Evolutionary conservation across 2,329 filamentous ascomycete genomes (phyloP).

Genomic region (Aspergillus glaucus): DNA sequence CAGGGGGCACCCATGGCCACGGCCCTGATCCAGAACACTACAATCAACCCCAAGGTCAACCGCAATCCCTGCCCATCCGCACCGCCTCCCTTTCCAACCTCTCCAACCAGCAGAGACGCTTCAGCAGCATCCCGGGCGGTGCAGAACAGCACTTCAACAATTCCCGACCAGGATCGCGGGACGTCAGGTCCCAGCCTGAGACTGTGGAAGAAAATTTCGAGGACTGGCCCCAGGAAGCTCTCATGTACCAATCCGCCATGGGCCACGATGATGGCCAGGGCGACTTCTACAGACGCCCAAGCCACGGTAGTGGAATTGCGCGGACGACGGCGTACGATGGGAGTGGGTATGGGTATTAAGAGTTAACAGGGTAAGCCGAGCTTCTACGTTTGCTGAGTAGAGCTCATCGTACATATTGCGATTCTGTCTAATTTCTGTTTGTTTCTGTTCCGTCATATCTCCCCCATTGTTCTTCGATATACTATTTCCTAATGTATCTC

Average conservation of each 20-base stretch:
- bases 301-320: slow-evolving; percentile 16
- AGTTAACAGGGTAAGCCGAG: too few species aligned
- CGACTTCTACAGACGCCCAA: slow-evolving; percentile 13
- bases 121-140: slow-evolving; percentile 12
- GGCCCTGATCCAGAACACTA: slow-evolving; percentile 9
- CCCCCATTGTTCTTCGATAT: not conserved
- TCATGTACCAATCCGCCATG: slow-evolving; percentile 32
- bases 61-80: slow-evolving; percentile 5
- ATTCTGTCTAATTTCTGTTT: not conserved
- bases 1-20: slow-evolving; percentile 3
- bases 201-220: slow-evolving; percentile 21
- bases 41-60: slow-evolving; percentile 8
- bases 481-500: not conserved
- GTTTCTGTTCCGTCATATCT: not conserved
- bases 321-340: slow-evolving; percentile 23
- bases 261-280: slow-evolving; percentile 15
- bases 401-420: not conserved
- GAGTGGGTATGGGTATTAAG: slow-evolving; percentile 14
- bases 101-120: slow-evolving; percentile 16
- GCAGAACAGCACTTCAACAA: slow-evolving; percentile 7
- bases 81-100: slow-evolving; percentile 20
- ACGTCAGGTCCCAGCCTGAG: slow-evolving; percentile 10
- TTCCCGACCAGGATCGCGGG: slow-evolving; percentile 8
- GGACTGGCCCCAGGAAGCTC: slow-evolving; percentile 37
- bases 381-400: too few species aligned